Evolutionary conservation across 768 basidiomycete genomes (phyloP), one percentile per base, ranked within the genome.

Genomic region (Boletus sensibilis): DNA sequence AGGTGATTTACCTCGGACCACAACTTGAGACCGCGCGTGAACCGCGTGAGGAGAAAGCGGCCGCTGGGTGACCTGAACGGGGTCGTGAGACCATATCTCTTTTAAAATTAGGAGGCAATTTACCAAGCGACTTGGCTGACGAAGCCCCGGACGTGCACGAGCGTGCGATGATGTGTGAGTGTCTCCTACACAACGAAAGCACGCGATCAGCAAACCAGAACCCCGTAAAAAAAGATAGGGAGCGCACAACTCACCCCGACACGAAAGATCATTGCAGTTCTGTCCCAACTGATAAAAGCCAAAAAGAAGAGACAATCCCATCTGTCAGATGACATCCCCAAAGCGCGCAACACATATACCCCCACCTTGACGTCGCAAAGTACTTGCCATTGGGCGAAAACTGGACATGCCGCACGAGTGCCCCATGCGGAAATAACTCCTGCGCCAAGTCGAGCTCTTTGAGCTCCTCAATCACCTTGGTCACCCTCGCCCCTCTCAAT

Each of bases 311-410:
- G 27, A n/a, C 2, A 14, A 34, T 3, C 0, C 7, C 14, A 20
- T 35, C 18, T 16, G 23, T 61, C 16, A 59, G 50, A 25, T 1
- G 16, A 16, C 43, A 23, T 16, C 25, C 16, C 20, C 29, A 34
- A 34, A 29, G 16, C 20, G 16, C n/a, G 23, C 21, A 11, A 41
- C 21, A 2, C 7, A 12, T 18, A 40, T 7, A 13, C 14, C 34
- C 70, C 10, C 50, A 80, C 73, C 81, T 81, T n/a, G 82, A 76
- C 4, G 82, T 82, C 16, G 82, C 81, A 50, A 82, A 62, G 53
- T 75, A 81, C 61, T 73, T 76, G n/a, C 81, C 82, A 50, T 79
- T 77, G 5, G 81, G 82, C 18, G 82, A 82, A 68, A 82, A 82
- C 58, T 82, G 77, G 34, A 83, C 56, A 50, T 82, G 80, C n/a